Conservation (phyloP, 192 early-diverging fungal genomes). For the Entomortierella parvispora region DNA sequence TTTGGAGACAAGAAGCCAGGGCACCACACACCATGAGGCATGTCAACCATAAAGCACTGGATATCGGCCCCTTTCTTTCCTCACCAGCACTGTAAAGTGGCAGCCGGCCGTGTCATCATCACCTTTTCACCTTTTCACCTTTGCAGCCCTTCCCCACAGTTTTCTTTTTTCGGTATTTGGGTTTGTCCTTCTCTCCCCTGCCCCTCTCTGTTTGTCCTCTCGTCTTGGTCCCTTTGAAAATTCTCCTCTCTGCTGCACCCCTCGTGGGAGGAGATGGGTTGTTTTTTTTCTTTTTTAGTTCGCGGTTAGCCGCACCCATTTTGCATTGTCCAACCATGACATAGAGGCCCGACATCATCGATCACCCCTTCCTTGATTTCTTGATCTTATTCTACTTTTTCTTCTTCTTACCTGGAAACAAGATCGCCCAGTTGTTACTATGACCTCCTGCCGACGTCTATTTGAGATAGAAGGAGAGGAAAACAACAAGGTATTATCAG, state of each 20-base stretch:
- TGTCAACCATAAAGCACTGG: too few species aligned
- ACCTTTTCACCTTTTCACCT: too few species aligned
- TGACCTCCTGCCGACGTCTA: conserved; percentile 39
- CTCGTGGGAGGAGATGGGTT: too few species aligned
- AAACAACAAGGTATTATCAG: too few species aligned
- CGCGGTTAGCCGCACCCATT: too few species aligned
- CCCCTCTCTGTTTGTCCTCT: background rate
- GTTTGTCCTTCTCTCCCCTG: conserved; percentile 6
- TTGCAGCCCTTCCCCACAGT: conserved; percentile 41
- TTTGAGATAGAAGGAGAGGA: background rate
- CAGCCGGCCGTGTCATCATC: too few species aligned
- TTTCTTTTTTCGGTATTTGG: conserved; percentile 49
- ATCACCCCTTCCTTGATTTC: background rate
- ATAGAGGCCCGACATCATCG: background rate
- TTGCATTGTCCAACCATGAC: too few species aligned
- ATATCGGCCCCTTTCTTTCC: background rate
- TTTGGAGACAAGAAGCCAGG: background rate
- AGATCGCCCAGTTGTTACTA: conserved; percentile 43
- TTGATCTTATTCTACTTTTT: background rate
- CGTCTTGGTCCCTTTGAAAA: background rate
- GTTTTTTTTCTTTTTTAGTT: too few species aligned
- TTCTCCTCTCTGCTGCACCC: too few species aligned
- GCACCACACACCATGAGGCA: too few species aligned
- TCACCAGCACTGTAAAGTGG: too few species aligned
- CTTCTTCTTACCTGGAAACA: conserved; percentile 37